Evolutionary conservation across 2,329 filamentous ascomycete species (phyloP).

Genomic region (Colletotrichum australisinense): DNA sequence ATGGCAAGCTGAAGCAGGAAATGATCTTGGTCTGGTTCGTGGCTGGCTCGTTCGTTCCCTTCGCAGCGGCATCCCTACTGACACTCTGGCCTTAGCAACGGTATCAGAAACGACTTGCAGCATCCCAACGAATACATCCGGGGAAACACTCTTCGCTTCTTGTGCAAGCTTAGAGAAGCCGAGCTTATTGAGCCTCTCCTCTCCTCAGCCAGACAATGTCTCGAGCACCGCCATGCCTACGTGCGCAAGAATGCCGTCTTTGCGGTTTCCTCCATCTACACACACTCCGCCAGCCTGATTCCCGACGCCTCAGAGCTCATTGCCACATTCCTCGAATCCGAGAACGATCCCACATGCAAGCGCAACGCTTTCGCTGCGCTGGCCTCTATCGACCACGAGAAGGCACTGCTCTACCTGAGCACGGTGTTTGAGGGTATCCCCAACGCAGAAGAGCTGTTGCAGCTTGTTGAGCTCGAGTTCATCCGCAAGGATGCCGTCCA

Average conservation of each 20-base stretch:
- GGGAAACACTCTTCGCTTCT: constrained; percentile 96
- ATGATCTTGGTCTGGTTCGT: constrained; percentile 98
- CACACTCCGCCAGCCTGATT: constrained; percentile 90
- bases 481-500: constrained; percentile 97
- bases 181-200: constrained; percentile 97
- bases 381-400: constrained; percentile 91
- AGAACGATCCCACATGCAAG: constrained; percentile 96
- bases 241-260: constrained; percentile 99
- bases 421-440: constrained; percentile 92
- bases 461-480: constrained; percentile 95
- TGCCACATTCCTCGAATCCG: constrained; percentile 86
- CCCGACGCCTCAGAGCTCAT: constrained; percentile 96
- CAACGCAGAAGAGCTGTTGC: constrained; percentile 92
- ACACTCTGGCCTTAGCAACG: constrained; percentile 73
- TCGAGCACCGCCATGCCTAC: constrained; percentile 96
- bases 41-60: constrained; percentile 12
- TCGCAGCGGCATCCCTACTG: constrained; percentile 15
- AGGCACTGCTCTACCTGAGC: constrained; percentile 88
- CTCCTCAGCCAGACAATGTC: constrained; percentile 89
- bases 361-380: constrained; percentile 96
- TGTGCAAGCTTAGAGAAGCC: constrained; percentile 94
- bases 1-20: constrained; percentile 97
- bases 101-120: constrained; percentile 96
- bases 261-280: constrained; percentile 91
- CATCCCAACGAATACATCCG: constrained; percentile 98